Evolutionary conservation across 2,329 filamentous ascomycete genomes (phyloP).

Genomic region (Elsinoe australis): DNA sequence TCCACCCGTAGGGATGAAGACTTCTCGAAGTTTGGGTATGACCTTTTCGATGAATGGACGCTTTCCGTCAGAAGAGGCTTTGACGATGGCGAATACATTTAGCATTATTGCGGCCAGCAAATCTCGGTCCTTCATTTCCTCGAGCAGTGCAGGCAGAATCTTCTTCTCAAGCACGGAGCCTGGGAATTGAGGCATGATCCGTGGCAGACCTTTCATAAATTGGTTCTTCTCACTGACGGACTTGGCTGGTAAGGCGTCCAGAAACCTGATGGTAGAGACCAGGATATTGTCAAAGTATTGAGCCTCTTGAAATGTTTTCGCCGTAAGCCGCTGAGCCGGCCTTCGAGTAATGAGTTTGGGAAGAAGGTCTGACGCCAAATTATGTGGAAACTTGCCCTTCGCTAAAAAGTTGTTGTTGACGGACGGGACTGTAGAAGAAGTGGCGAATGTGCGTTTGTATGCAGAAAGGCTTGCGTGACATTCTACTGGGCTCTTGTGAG

Average conservation of each 20-base stretch:
- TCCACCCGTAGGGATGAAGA: slow-evolving; percentile 56
- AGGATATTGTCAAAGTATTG: slow-evolving; percentile 96
- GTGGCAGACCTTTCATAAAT: slow-evolving; percentile 81
- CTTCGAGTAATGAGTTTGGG: slow-evolving; percentile 79
- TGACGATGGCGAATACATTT: slow-evolving; percentile 85
- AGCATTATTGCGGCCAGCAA: slow-evolving; percentile 77
- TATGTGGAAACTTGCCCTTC: slow-evolving; percentile 68
- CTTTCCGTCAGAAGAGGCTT: slow-evolving; percentile 66
- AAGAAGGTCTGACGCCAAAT: slow-evolving; percentile 66
- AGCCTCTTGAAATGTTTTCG: slow-evolving; percentile 87
- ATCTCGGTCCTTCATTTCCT: slow-evolving; percentile 89
- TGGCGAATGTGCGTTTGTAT: slow-evolving; percentile 77
- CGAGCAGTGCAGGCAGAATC: slow-evolving; percentile 75
- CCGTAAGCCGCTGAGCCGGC: slow-evolving; percentile 78
- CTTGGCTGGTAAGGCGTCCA: slow-evolving; percentile 86
- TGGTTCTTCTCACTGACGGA: slow-evolving; percentile 82
- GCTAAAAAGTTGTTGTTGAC: slow-evolving; percentile 77
- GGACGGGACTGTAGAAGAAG: slow-evolving; percentile 70
- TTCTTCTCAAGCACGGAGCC: slow-evolving; percentile 93
- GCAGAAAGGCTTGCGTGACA: slow-evolving; percentile 70
- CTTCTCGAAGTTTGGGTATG: slow-evolving; percentile 73
- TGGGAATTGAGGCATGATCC: slow-evolving; percentile 85
- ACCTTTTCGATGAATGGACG: slow-evolving; percentile 78
- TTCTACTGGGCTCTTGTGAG: slow-evolving; percentile 79
- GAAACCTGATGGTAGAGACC: slow-evolving; percentile 89